Evolutionary conservation across 2,329 filamentous ascomycete species (phyloP).

Genomic region (Talaromyces sp.): DNA sequence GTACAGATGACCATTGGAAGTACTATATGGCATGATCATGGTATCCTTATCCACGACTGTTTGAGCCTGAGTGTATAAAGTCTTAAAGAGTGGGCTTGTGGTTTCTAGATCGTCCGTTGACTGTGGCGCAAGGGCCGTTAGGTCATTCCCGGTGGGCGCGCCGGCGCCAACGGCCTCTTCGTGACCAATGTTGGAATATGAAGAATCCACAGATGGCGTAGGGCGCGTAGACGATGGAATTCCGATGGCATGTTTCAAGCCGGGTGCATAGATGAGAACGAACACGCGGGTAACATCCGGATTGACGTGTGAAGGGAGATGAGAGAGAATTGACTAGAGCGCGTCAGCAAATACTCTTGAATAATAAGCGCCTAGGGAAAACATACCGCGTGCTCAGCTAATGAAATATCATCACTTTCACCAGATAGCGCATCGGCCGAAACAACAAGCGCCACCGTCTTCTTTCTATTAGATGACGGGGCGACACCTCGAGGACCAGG

Average conservation of each 20-base stretch:
- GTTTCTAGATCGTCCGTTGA: conserved; percentile 45
- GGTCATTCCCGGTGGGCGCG: conserved; percentile 47
- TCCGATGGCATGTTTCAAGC: conserved; percentile 59
- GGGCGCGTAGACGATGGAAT: conserved; percentile 46
- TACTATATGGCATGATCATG: conserved; percentile 85
- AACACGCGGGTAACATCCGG: conserved; percentile 72
- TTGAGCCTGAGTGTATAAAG: conserved; percentile 74
- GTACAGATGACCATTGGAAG: conserved; percentile 74
- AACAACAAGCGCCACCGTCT: conserved; percentile 82
- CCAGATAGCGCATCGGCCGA: conserved; percentile 67
- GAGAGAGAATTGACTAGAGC: conserved; percentile 75
- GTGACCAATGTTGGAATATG: conserved; percentile 79
- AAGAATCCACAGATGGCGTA: conserved; percentile 66
- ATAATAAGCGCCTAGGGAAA: not conserved
- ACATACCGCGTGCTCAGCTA: conserved; percentile 78
- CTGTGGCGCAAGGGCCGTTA: conserved; percentile 45
- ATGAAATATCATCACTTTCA: conserved; percentile 53
- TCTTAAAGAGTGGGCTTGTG: conserved; percentile 64
- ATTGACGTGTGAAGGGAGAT: conserved; percentile 75
- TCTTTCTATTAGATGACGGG: conserved; percentile 52
- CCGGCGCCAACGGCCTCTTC: conserved; percentile 53
- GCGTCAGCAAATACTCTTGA: not conserved
- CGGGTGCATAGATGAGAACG: conserved; percentile 82
- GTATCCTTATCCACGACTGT: conserved; percentile 76
- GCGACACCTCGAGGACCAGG: conserved; percentile 20